Percentiles rank a stretch among this genome's conserved stretches.
Conservation (phyloP, 2,329 filamentous ascomycete genomes). For the Pyricularia sp. region DNA sequence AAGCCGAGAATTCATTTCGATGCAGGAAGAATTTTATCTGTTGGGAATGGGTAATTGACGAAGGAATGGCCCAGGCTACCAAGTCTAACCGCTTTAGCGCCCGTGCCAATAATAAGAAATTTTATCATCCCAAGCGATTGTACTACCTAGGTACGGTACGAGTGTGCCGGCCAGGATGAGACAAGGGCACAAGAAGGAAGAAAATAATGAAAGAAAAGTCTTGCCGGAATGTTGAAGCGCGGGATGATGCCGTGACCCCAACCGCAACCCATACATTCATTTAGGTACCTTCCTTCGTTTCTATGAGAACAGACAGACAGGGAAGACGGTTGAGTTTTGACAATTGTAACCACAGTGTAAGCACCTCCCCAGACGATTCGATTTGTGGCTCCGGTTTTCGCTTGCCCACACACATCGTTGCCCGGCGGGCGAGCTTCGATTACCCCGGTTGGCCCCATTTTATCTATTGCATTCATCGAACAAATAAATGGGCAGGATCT, state of each 20-base stretch:
- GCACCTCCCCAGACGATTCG: not conserved
- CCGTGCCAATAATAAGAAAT: not conserved
- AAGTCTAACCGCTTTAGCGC: not conserved
- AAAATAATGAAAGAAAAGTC: not conserved
- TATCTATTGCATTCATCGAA: not conserved
- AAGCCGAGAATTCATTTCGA: not conserved
- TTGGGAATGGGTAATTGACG: not conserved
- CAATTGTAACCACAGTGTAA: not conserved
- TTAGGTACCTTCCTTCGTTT: too few relatives aligned
- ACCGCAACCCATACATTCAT: not conserved
- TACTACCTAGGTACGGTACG: too few relatives aligned
- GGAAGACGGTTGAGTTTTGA: not conserved
- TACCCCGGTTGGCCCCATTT: not conserved
- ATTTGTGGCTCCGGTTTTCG: not conserved
- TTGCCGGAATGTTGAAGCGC: not conserved
- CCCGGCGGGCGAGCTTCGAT: not conserved
- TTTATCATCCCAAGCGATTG: not conserved
- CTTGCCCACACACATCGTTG: not conserved
- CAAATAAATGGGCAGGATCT: not conserved
- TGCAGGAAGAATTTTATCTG: constrained; percentile 1
- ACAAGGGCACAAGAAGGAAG: not conserved
- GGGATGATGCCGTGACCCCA: not conserved
- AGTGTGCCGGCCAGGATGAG: not conserved
- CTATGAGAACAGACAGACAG: too few relatives aligned
- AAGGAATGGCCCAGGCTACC: not conserved